Evolutionary conservation across 2,329 filamentous ascomycete species (phyloP), one percentile per base, ranked within the genome.

Genomic region (Colletotrichum gloeosporioides): DNA sequence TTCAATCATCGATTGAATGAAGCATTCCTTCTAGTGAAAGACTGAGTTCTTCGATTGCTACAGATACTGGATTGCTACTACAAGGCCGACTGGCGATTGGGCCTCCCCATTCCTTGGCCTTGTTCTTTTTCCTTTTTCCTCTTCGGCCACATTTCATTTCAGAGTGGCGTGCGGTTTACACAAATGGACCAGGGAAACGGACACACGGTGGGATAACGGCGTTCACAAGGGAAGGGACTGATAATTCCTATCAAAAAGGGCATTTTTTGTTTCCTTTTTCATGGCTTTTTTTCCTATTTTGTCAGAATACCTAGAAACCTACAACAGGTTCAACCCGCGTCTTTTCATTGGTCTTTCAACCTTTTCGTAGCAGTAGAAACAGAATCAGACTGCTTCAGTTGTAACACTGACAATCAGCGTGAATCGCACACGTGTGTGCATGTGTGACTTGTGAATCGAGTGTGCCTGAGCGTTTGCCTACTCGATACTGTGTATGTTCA

Each of bases 231-330:
- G 39, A 25, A 55, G 44, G 66, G 49, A 12, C 15, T 39, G 34
- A n/a, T 27, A 10, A 29, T 29, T 59, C 13, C 18, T 59, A 25
- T 59, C 12, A 25, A 59, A 31, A 63, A 39, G 31, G 36, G 65
- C 15, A 55, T 57, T 12, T 65, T 25, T 66, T 31, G 9, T 64
- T 39, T 29, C 27, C 62, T 25, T 29, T 72, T 34, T 34, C 16
- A 31, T 70, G 25, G 36, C n/a, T 69, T 29, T 57, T 15, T 65
- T 36, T 18, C 34, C 44, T 31, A 3, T 70, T 27, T 68, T 62
- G 71, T 71, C 34, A 53, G 36, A 69, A 77, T 77, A 77, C 73
- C 62, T 69, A 74, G 49, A 67, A 61, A 55, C 61, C 49, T 64
- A 44, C 15, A 53, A 49, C 29, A 66, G 62, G 68, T 71, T 65